Conservation (phyloP, 768 basidiomycete genomes). For the Ramaria rubella region DNA sequence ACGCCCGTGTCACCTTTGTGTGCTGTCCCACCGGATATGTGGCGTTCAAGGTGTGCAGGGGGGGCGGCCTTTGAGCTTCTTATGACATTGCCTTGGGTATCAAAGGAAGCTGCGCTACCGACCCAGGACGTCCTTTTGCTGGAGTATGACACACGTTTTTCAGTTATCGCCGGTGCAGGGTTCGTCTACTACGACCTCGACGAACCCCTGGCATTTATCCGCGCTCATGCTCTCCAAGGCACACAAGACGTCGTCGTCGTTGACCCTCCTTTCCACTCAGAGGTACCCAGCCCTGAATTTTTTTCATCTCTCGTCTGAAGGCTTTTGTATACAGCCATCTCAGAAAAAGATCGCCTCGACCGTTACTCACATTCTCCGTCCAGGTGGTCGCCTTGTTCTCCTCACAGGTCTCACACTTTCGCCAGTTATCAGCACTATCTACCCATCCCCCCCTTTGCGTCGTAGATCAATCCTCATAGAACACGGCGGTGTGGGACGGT, state of each 20-base stretch:
- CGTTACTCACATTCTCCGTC: neutral
- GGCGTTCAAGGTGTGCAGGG: neutral
- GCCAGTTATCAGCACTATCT: neutral
- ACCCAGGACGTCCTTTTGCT: neutral
- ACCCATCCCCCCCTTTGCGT: neutral
- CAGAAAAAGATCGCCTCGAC: conserved; percentile 5
- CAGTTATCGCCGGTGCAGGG: neutral
- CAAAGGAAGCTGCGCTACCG: neutral
- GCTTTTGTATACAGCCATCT: neutral
- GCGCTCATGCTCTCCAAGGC: neutral
- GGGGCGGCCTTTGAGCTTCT: neutral
- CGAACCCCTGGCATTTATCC: neutral
- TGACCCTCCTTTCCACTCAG: conserved; percentile 7
- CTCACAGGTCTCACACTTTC: neutral
- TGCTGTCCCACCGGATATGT: conserved; percentile 11
- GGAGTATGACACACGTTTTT: conserved; percentile 5
- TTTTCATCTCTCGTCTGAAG: neutral
- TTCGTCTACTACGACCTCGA: conserved; percentile 7
- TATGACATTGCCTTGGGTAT: neutral
- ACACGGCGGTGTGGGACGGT: conserved; percentile 5
- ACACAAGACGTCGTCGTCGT: conserved; percentile 7
- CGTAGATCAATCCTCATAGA: neutral
- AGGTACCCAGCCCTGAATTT: neutral
- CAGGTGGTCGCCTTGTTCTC: neutral
- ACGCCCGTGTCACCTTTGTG: conserved; percentile 4